A percentile compares a stretch with the other conserved stretches of the same genome.
These are phyloP conservation scores for Psilocybe cubensis DNA, from an alignment of 768 basidiomycete genomes.

Conservation along the genomic window DNA sequence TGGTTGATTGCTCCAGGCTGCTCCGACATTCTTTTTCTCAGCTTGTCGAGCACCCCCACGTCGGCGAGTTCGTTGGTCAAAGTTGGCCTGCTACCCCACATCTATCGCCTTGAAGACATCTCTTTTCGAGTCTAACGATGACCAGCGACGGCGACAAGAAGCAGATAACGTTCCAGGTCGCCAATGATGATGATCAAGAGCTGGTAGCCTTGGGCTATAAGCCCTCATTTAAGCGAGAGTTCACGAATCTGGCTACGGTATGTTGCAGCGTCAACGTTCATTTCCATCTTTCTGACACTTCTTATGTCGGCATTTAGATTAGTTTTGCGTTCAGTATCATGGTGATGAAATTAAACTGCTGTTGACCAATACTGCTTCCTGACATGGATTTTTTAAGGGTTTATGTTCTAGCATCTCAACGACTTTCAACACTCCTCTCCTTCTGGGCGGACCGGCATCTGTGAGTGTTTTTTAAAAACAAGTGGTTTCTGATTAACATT, in stretches of 20 bases:
- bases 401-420: constrained; percentile 80
- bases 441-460: constrained; percentile 70
- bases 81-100: constrained; percentile 8
- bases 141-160: constrained; percentile 21
- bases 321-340: constrained; percentile 82
- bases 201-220: constrained; percentile 72
- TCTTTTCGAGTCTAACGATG: constrained; percentile 17
- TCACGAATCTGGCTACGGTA: constrained; percentile 81
- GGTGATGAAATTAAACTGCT: constrained; percentile 35
- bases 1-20: not conserved
- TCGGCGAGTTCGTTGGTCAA: not conserved
- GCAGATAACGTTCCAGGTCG: constrained; percentile 20
- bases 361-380: constrained; percentile 9
- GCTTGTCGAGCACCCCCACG: constrained; percentile 7
- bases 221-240: constrained; percentile 85
- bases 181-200: constrained; percentile 65
- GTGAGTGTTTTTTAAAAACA: constrained; percentile 35
- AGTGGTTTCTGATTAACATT: constrained; percentile 2
- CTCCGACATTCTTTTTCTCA: not conserved
- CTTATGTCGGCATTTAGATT: constrained; percentile 43
- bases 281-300: not conserved
- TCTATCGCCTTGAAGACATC: constrained; percentile 7
- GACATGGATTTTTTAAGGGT: constrained; percentile 42
- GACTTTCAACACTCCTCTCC: constrained; percentile 76
- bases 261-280: too few relatives aligned